Conservation (phyloP, 2,329 filamentous ascomycete genomes). For the Aureobasidium sp. region DNA sequence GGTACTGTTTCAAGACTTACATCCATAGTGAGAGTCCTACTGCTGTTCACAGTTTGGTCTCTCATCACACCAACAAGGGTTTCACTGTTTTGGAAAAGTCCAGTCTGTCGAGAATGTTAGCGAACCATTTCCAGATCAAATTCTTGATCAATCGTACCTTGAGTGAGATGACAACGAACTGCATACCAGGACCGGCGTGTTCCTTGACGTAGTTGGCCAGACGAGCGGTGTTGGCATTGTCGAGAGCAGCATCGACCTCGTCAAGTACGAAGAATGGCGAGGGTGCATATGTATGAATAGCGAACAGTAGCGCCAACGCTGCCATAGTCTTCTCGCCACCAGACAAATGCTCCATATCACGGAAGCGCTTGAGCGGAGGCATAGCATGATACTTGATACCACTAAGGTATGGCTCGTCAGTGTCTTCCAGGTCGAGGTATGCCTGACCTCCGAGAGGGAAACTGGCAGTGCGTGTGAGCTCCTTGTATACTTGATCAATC, state of each 20-base stretch:
- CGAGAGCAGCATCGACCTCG: slow-evolving; percentile 95
- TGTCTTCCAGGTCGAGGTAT: slow-evolving; percentile 91
- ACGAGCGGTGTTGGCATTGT: slow-evolving; percentile 93
- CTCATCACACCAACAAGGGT: slow-evolving; percentile 91
- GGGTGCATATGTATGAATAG: slow-evolving; percentile 92
- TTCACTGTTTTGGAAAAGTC: slow-evolving; percentile 93
- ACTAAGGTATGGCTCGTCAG: slow-evolving; percentile 89
- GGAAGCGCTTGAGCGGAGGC: slow-evolving; percentile 95
- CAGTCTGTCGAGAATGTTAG: slow-evolving; percentile 41
- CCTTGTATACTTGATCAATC: slow-evolving; percentile 88
- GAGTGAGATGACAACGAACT: slow-evolving; percentile 96
- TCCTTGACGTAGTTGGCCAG: slow-evolving; percentile 95
- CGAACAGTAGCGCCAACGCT: slow-evolving; percentile 89
- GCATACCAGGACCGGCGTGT: slow-evolving; percentile 93
- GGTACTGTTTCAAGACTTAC: slow-evolving; percentile 49
- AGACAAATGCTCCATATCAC: slow-evolving; percentile 97
- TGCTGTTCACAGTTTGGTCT: slow-evolving; percentile 89
- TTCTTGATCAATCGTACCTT: slow-evolving; percentile 40
- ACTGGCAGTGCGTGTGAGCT: slow-evolving; percentile 81
- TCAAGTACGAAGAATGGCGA: slow-evolving; percentile 97
- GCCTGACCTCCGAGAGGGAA: slow-evolving; percentile 84
- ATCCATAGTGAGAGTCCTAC: slow-evolving; percentile 85
- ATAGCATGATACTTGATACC: slow-evolving; percentile 99
- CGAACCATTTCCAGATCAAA: background rate
- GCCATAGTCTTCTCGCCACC: slow-evolving; percentile 99